Base-by-base conservation (phyloP, 2,329 filamentous ascomycete genomes). In the Penicillium sp. region DNA sequence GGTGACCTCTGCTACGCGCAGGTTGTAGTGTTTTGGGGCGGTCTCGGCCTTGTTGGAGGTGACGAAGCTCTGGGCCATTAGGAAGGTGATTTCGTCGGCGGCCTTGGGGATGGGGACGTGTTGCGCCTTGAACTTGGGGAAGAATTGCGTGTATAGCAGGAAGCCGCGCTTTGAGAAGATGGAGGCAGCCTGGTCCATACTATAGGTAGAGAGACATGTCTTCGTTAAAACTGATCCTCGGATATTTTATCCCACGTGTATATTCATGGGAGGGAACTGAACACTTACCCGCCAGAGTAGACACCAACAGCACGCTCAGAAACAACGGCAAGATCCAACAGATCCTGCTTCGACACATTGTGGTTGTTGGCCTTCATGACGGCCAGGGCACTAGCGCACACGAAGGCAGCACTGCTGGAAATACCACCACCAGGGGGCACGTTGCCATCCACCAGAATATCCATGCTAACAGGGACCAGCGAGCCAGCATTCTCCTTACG, bases 151-250 rank as follows among this genome's bases (percentile, higher is more conserved):
- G 75, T 96, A 93, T 47, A 97, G 86, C 10, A 95, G 93, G 42
- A 91, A 91, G 55, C 92, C 93, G 67, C 89, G 88, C 71, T 92
- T 85, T 0, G 93, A 94, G 79, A 99, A 95, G 66, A 99, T 94
- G 0, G 94, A 98, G 37, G 95, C 95, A 15, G 93, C 89, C 81
- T 99, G 95, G 74, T 99, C 95, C 95, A 99, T 98, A 59, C 93
- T 92, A 65, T 63, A 59, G 37, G 9, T 9, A 19, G 17, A 2
- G 40, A 49, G 19, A 12, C 0, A 47, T 19, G 10, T 35, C 30
- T 35, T 30, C 13, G 58, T 63, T 64, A 53, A 28, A 42, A 37
- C 30, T 26, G 26, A 24, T 19, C n/a, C 2, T 45, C 26, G 30
- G 19, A 7, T 24, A 4, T 19, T 24, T 56, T 12, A 7, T 53